These are phyloP conservation scores for Trichoderma sp. DNA, from an alignment of 2,329 filamentous ascomycete genomes.

Conservation along the genomic window DNA sequence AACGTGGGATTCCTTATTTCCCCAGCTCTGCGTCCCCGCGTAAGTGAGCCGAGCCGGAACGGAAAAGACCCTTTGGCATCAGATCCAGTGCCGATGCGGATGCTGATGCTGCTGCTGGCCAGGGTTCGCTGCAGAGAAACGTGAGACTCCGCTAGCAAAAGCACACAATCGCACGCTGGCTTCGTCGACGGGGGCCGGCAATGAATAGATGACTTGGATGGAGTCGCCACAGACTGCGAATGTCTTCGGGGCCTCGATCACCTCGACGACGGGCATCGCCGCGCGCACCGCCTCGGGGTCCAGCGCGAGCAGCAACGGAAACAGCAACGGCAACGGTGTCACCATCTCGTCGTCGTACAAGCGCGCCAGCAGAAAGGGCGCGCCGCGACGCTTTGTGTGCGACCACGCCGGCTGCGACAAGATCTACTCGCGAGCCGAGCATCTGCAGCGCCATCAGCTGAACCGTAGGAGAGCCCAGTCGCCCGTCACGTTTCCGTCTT, in stretches of 20 bases:
- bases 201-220: conserved; percentile 32
- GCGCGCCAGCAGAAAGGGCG: conserved; percentile 56
- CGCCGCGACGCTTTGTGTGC: conserved; percentile 62
- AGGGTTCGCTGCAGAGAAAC: conserved; percentile 26
- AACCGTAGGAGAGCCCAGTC: conserved; percentile 64
- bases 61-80: conserved; percentile 13
- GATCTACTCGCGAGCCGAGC: conserved; percentile 78
- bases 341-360: conserved; percentile 46
- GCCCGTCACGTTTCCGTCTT: not conserved
- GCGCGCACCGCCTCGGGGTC: conserved; percentile 13
- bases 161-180: conserved; percentile 19
- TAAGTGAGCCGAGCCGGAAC: conserved; percentile 3
- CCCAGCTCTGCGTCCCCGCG: conserved; percentile 29
- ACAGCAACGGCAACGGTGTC: conserved; percentile 27
- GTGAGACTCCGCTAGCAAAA: not conserved
- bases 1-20: conserved; percentile 26
- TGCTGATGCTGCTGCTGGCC: conserved; percentile 12
- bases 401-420: conserved; percentile 74
- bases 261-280: conserved; percentile 13
- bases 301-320: conserved; percentile 28
- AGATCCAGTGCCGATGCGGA: conserved; percentile 13
- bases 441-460: conserved; percentile 79
- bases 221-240: conserved; percentile 32
- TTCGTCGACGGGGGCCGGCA: conserved; percentile 25
- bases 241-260: conserved; percentile 9